These are phyloP conservation scores for Lecanicillium sp. DNA, from an alignment of 2,329 filamentous ascomycete genomes.

Conservation along the genomic window DNA sequence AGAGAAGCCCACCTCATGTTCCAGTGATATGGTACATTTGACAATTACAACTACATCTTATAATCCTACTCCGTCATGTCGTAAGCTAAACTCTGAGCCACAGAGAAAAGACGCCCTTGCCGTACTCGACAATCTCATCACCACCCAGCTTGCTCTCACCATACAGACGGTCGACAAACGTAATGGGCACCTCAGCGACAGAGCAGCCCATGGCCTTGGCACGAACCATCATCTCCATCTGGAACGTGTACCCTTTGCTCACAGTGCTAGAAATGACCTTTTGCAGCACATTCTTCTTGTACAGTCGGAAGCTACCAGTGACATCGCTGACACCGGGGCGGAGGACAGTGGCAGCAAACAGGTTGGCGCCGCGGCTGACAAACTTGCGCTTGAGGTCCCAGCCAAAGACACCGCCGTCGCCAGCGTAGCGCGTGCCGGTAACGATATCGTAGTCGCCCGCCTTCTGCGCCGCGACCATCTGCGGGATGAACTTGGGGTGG, in stretches of 20 bases:
- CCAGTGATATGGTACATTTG: no score
- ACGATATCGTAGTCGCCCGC: constrained; percentile 85
- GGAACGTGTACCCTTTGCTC: constrained; percentile 96
- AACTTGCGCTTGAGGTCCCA: constrained; percentile 93
- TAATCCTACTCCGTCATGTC: no score
- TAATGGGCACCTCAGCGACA: constrained; percentile 92
- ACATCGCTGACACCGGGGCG: constrained; percentile 90
- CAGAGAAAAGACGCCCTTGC: constrained; percentile 71
- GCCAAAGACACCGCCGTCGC: constrained; percentile 81
- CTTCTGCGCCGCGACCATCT: constrained; percentile 81
- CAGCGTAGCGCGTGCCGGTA: constrained; percentile 89
- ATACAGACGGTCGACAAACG: constrained; percentile 90
- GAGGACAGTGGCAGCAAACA: constrained; percentile 92
- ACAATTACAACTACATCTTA: no score
- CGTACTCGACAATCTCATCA: constrained; percentile 93
- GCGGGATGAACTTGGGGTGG: constrained; percentile 96
- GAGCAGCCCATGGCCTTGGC: constrained; percentile 93
- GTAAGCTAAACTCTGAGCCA: constrained; percentile 63
- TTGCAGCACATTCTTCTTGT: constrained; percentile 83
- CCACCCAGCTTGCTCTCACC: constrained; percentile 92
- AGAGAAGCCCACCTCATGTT: no score
- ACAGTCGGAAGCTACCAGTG: constrained; percentile 89
- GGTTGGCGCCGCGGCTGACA: constrained; percentile 78
- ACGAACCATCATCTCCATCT: constrained; percentile 99
- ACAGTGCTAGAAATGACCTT: constrained; percentile 86